A percentile compares a stretch with the other conserved stretches of the same genome.
These are phyloP conservation scores for Dryadomyces sulphureus DNA, from an alignment of 2,329 filamentous ascomycete species.

Conservation along the genomic window DNA sequence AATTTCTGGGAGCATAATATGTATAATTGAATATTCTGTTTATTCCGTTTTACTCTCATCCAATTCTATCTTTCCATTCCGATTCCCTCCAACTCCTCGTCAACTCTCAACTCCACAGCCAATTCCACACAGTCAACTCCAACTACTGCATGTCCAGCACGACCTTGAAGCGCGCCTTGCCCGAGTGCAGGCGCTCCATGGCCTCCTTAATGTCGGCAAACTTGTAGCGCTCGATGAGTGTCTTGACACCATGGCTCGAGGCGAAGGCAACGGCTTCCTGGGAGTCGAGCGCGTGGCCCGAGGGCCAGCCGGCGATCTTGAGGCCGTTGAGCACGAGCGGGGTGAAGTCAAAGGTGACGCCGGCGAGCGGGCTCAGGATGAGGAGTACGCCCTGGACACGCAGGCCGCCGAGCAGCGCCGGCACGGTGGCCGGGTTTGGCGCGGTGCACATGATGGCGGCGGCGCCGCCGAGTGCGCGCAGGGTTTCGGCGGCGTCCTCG, in stretches of 20 bases:
- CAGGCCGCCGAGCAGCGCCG: constrained; percentile 37
- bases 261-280: constrained; percentile 56
- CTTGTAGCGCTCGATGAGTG: constrained; percentile 50
- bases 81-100: too few relatives aligned
- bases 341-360: constrained; percentile 27
- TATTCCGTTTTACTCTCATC: too few relatives aligned
- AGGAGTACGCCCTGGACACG: constrained; percentile 41
- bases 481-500: constrained; percentile 29
- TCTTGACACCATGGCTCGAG: constrained; percentile 43
- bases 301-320: constrained; percentile 48
- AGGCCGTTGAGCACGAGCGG: constrained; percentile 33
- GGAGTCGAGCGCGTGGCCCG: constrained; percentile 46
- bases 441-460: constrained; percentile 47
- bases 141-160: constrained; percentile 10
- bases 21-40: too few relatives aligned
- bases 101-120: too few relatives aligned
- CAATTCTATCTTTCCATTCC: too few relatives aligned
- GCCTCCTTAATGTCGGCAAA: constrained; percentile 34
- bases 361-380: constrained; percentile 37
- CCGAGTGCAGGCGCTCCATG: constrained; percentile 13
- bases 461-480: constrained; percentile 42
- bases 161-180: constrained; percentile 10
- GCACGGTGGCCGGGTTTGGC: constrained; percentile 41
- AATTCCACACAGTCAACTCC: too few relatives aligned
- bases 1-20: constrained; percentile 51